These are phyloP conservation scores for Cladosporium sp. DNA, from an alignment of 2,329 filamentous ascomycete genomes.

Conservation along the genomic window DNA sequence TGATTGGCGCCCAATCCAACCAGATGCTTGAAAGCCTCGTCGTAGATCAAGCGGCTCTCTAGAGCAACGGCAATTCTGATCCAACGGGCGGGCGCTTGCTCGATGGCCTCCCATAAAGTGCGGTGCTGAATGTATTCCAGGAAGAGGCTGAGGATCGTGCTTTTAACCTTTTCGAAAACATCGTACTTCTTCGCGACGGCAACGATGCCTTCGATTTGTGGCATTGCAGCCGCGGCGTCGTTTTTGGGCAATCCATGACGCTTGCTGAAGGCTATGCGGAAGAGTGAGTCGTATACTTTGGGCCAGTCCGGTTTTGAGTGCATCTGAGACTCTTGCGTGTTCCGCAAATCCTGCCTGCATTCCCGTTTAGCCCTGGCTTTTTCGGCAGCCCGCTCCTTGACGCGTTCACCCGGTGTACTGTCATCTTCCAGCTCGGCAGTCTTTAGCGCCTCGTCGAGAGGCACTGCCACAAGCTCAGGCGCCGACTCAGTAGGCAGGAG, in stretches of 20 bases:
- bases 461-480: neutral
- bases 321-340: too few species aligned
- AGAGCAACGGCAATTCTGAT: constrained; percentile 28
- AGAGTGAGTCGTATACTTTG: constrained; percentile 19
- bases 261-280: constrained; percentile 24
- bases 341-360: neutral
- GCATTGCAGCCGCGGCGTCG: constrained; percentile 21
- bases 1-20: constrained; percentile 27
- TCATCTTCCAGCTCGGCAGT: neutral
- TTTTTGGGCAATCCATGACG: neutral
- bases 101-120: constrained; percentile 30
- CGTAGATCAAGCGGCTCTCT: constrained; percentile 29
- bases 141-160: neutral
- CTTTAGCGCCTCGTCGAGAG: neutral
- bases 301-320: constrained; percentile 14
- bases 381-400: neutral
- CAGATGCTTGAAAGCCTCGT: constrained; percentile 35
- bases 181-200: constrained; percentile 24
- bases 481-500: neutral
- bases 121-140: constrained; percentile 5
- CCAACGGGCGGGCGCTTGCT: constrained; percentile 30
- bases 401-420: neutral
- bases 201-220: constrained; percentile 26
- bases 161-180: neutral
- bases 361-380: neutral